Base-by-base conservation (phyloP, 106 monocot species). In the Narthecium ossifragum region DNA sequence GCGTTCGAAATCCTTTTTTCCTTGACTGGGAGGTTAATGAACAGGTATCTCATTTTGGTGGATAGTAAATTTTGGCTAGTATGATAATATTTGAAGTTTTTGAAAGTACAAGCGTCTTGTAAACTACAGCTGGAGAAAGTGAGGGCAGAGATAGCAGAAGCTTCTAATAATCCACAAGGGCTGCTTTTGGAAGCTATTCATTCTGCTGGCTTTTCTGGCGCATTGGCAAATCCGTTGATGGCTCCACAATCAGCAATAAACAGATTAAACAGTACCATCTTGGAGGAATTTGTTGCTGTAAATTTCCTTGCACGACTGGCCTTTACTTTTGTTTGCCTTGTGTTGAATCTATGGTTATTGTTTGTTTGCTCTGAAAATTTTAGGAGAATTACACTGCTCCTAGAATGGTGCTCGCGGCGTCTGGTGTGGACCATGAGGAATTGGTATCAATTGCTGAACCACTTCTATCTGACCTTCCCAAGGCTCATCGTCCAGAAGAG, bases 1-100 rank as follows among this genome's bases (percentile, higher is more conserved):
- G 74, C 46, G 78, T 90, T 2, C 74, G 89, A 34, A 90, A 90
- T 58, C 72, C 81, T 34, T 72, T 33, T 67, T 90, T 85, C 59
- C 73, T 90, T 49, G 90, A 85, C 57, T 90, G 90, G 90, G 90
- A 90, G 51, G 81, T 90, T 41, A 90, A 85, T 61, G 90, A 90
- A 38, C 78, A 85, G 85, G 90, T 90, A 72, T 37, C n/a, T 7
- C 29, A 11, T 40, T 21, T 48, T 43, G 43, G 14, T 43, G 43
- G 18, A 4, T 13, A 13, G 6, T 3, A 43, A 13, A 43, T 13
- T 43, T 43, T 13, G 4, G 3, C 18, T 43, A 43, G 4, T 43
- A 14, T 43, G 43, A 18, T 8, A 57, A 33, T 58, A 40, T 59
- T 13, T 69, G n/a, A n/a, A n/a, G n/a, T n/a, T n/a, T n/a, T n/a